Evolutionary conservation across 163 green algal species (phyloP).

Genomic region (Chlorella variabilis): DNA sequence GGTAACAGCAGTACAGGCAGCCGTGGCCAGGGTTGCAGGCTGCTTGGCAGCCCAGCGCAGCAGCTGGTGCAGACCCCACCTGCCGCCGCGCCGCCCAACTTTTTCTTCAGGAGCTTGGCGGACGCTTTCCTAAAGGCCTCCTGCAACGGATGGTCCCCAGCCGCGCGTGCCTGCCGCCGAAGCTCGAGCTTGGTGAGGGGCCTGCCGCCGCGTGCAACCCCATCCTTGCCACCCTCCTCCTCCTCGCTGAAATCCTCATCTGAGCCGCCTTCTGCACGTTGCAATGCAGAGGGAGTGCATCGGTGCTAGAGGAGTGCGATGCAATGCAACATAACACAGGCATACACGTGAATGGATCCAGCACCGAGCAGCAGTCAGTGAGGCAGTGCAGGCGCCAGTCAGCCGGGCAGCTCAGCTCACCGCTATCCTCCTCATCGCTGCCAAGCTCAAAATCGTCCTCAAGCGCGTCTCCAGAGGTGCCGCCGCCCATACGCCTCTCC

Average conservation of each 20-base stretch:
- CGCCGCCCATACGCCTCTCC: slow-evolving; percentile 29
- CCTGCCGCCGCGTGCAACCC: slow-evolving; percentile 30
- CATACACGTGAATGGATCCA: neutral
- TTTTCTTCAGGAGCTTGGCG: slow-evolving; percentile 60
- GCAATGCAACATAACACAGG: too few relatives aligned
- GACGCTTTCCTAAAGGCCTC: slow-evolving; percentile 57
- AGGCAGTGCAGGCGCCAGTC: too few relatives aligned
- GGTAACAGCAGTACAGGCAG: too few relatives aligned
- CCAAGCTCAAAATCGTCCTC: slow-evolving; percentile 55
- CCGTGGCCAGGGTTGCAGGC: too few relatives aligned
- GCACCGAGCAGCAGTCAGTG: too few relatives aligned
- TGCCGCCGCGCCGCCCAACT: too few relatives aligned
- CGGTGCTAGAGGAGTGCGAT: too few relatives aligned
- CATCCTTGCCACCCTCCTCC: slow-evolving; percentile 41
- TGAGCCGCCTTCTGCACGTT: neutral
- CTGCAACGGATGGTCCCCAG: slow-evolving; percentile 82
- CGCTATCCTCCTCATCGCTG: slow-evolving; percentile 37
- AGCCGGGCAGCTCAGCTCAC: too few relatives aligned
- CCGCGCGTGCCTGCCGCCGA: slow-evolving; percentile 63
- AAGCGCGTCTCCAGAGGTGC: slow-evolving; percentile 14
- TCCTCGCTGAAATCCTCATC: slow-evolving; percentile 23
- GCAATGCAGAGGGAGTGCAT: too few relatives aligned
- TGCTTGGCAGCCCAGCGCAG: too few relatives aligned
- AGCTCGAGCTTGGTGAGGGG: slow-evolving; percentile 52
- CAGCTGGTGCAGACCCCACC: too few relatives aligned